These are phyloP conservation scores for Beauveria sp. DNA, from an alignment of 2,329 filamentous ascomycete species.

Conservation along the genomic window DNA sequence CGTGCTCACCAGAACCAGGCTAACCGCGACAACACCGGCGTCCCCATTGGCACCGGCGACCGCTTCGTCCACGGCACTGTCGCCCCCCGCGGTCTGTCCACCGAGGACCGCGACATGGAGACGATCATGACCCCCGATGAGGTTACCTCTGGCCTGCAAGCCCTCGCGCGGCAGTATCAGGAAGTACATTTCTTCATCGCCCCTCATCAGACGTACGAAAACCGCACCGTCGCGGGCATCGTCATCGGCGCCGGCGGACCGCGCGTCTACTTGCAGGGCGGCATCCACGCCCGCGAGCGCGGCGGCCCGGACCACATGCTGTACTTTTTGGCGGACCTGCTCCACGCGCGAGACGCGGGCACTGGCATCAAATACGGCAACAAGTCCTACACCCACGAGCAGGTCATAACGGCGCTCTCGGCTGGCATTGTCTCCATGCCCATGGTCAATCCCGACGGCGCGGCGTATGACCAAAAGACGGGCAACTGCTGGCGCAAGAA, in stretches of 20 bases:
- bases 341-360: constrained; percentile 41
- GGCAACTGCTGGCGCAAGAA: constrained; percentile 50
- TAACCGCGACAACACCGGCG: constrained; percentile 17
- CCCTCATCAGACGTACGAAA: constrained; percentile 36
- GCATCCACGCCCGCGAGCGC: constrained; percentile 50
- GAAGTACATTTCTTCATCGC: constrained; percentile 32
- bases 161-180: constrained; percentile 31
- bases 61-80: constrained; percentile 32
- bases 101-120: constrained; percentile 28
- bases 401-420: constrained; percentile 43
- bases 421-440: constrained; percentile 47
- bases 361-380: constrained; percentile 44
- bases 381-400: constrained; percentile 40
- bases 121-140: constrained; percentile 39
- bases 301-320: constrained; percentile 48
- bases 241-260: constrained; percentile 37
- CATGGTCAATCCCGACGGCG: constrained; percentile 47
- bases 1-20: constrained; percentile 11
- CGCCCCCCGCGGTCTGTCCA: constrained; percentile 24
- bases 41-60: constrained; percentile 35
- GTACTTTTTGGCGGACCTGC: constrained; percentile 50
- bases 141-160: constrained; percentile 35
- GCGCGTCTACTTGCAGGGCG: constrained; percentile 44
- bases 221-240: constrained; percentile 30
- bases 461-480: constrained; percentile 41